Evolutionary conservation across 345 rosid species (phyloP).

Genomic region (Draba incana): DNA sequence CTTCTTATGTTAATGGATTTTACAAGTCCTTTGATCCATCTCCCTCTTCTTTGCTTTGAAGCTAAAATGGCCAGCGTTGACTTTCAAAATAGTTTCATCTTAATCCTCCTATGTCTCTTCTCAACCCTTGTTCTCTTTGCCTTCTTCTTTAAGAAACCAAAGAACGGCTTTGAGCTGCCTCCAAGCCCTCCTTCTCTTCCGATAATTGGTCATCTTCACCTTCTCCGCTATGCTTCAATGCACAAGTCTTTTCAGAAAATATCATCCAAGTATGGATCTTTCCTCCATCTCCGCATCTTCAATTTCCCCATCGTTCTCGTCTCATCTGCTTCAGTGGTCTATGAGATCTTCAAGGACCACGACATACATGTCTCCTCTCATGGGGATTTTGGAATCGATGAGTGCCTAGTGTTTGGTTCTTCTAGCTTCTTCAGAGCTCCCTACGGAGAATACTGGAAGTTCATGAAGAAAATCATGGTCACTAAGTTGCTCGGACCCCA

Average conservation of each 20-base stretch:
- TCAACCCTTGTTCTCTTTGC: too few species aligned
- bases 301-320: conserved; percentile 31
- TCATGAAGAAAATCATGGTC: conserved; percentile 44
- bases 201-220: conserved; percentile 44
- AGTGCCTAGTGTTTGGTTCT: conserved; percentile 5
- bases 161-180: background rate
- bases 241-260: conserved; percentile 31
- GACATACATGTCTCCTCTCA: conserved; percentile 10
- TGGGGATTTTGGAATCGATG: too few species aligned
- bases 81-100: too few species aligned
- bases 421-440: conserved; percentile 25
- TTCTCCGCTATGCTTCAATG: conserved; percentile 12
- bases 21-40: too few species aligned
- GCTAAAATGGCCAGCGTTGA: too few species aligned
- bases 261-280: conserved; percentile 8
- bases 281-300: conserved; percentile 38
- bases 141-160: conserved; percentile 17
- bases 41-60: too few species aligned
- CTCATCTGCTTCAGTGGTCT: conserved; percentile 21
- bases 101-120: too few species aligned
- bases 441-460: conserved; percentile 4
- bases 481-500: conserved; percentile 31
- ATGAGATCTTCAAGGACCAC: background rate
- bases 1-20: too few species aligned
- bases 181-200: conserved; percentile 46